phyloP scores from a whole-genome alignment of 176 grass and related monocot species.

The Rhipidocladum racemiflorum region DNA sequence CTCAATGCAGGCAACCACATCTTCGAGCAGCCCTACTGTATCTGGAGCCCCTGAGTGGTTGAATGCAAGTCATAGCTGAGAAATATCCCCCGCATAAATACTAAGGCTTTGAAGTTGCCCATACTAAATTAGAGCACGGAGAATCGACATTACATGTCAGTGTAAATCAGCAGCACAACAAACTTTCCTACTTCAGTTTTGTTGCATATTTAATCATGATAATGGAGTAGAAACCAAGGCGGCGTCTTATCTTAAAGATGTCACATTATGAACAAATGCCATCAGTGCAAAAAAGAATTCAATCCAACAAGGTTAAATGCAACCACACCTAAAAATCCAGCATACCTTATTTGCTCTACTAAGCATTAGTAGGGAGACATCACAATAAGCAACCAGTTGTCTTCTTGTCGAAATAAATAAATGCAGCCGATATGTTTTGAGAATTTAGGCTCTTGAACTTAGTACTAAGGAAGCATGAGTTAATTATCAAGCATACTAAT shows the following conservation, averaged over 20 bases:
- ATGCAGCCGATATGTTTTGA: not conserved
- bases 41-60: conserved; percentile 44
- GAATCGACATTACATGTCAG: not conserved
- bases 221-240: not conserved
- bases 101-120: not conserved
- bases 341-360: not conserved
- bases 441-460: not conserved
- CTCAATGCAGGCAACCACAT: conserved; percentile 47
- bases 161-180: conserved; percentile 13
- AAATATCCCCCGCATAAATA: conserved; percentile 29
- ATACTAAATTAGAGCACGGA: not conserved
- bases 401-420: not conserved
- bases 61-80: conserved; percentile 64
- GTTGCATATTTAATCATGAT: not conserved
- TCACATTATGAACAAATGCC: not conserved
- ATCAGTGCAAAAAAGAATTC: not conserved
- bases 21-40: conserved; percentile 42
- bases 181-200: conserved; percentile 3
- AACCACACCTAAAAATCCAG: not conserved
- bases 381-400: not conserved
- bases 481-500: not conserved
- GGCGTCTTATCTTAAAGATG: not conserved
- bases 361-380: not conserved
- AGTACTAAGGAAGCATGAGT: not conserved
- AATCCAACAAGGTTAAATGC: not conserved